Evolutionary conservation across 2,329 filamentous ascomycete genomes (phyloP), one percentile per base, ranked within the genome.

Genomic region (Sarocladium oryzae): DNA sequence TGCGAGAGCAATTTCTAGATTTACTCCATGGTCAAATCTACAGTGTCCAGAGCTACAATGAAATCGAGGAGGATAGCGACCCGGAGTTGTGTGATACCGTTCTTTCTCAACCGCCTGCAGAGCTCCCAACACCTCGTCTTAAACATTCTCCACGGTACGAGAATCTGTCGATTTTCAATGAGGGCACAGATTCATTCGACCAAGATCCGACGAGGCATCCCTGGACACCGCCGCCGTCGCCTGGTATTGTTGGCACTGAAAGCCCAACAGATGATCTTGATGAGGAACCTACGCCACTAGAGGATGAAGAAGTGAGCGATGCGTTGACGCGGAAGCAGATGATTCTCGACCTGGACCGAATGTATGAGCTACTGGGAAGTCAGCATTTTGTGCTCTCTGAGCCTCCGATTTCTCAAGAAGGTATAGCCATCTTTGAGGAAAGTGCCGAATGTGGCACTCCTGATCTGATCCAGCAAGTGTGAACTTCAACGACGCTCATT

Each of bases 341-440:
- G 30, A 50, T 23, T 49, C 33, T 37, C 51, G 45, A 2, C 52
- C 57, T 26, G 43, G 45, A 49, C 16, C 26, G 30, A 18, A 24
- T 49, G 11, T 33, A 49, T 20, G 45, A 33, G 16, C 8, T 49
- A 4, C 30, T 36, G 4, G 28, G n/a, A 15, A 13, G 20, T 13
- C 26, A 18, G 6, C 28, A 35, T 9, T 11, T 18, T 3, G 8
- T 49, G 54, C 9, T 23, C 21, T 51, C 61, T 6, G 56, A 53
- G 21, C 67, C 70, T 36, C 60, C 79, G 2, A 69, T 74, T 26
- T 73, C 81, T 1, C 66, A 69, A 3, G 69, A 73, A 15, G 79
- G 79, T 2, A 67, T 83, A 4, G 78, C 78, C 1, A 61, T 84
- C 23, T 74, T 75, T 2, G 79, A 84, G 58, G 79, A 82, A 60